A percentile compares a stretch with the other conserved stretches of the same genome.
phyloP scores from a whole-genome alignment of 352 stramenopile genomes.

The Peronospora belbahrii region DNA sequence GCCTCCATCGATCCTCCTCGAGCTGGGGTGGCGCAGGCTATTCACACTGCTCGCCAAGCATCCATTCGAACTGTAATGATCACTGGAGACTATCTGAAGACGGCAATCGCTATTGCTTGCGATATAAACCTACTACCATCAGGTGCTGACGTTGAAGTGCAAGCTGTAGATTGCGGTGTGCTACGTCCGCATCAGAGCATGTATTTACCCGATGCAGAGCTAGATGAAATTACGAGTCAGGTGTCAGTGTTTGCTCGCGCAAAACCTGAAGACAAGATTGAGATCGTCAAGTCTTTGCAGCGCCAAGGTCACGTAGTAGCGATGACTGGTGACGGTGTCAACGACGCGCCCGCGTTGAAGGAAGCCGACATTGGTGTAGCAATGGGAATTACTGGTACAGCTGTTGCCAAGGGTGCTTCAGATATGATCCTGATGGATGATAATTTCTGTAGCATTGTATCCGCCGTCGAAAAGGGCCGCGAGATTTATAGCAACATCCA shows the following conservation, averaged over 20 bases:
- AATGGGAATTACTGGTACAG: slow-evolving; percentile 96
- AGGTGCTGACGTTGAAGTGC: slow-evolving; percentile 32
- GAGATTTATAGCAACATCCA: slow-evolving; percentile 96
- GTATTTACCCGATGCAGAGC: slow-evolving; percentile 52
- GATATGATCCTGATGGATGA: slow-evolving; percentile 98
- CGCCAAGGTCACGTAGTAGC: slow-evolving; percentile 76
- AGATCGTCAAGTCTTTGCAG: slow-evolving; percentile 92
- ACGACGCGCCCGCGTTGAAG: slow-evolving; percentile 96
- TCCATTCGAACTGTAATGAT: slow-evolving; percentile 86
- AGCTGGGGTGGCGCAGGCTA: slow-evolving; percentile 47
- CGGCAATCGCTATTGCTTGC: slow-evolving; percentile 88
- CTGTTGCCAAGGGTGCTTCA: slow-evolving; percentile 95
- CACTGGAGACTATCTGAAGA: slow-evolving; percentile 93
- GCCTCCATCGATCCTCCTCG: slow-evolving; percentile 83
- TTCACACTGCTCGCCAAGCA: slow-evolving; percentile 42
- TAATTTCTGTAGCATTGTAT: slow-evolving; percentile 97
- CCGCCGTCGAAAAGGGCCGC: slow-evolving; percentile 93
- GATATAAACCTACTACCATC: slow-evolving; percentile 83
- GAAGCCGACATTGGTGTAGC: slow-evolving; percentile 91
- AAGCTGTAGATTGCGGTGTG: slow-evolving; percentile 65
- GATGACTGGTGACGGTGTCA: slow-evolving; percentile 98
- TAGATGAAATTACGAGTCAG: slow-evolving; percentile 80
- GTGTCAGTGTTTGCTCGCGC: slow-evolving; percentile 91
- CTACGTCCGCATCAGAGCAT: slow-evolving; percentile 35
- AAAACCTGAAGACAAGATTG: slow-evolving; percentile 93